phyloP scores from a whole-genome alignment of 208 protist genomes.

The Wallacemonas sp. region DNA sequence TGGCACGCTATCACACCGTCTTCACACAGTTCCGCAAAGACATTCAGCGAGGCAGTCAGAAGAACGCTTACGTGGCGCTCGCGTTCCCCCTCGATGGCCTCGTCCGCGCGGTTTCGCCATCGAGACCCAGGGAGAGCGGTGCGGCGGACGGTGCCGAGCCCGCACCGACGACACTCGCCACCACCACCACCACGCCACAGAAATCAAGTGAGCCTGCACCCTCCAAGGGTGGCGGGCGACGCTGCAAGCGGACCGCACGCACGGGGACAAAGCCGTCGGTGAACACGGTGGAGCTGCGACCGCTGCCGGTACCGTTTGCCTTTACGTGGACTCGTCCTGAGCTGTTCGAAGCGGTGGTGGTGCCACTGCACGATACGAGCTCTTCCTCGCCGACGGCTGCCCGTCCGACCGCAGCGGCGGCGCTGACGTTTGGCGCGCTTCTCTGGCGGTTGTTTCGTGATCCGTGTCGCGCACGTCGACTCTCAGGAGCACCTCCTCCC shows the following conservation, averaged over 20 bases:
- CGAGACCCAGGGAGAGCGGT: no score
- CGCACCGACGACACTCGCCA: no score
- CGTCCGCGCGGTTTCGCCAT: background rate
- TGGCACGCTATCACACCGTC: background rate
- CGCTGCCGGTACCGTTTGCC: no score
- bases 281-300: no score
- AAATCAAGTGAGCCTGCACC: no score
- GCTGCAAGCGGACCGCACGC: no score
- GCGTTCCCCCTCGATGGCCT: background rate
- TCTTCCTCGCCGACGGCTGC: background rate
- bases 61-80: slow-evolving; percentile 4
- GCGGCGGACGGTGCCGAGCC: no score
- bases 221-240: no score
- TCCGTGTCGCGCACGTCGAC: background rate
- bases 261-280: no score
- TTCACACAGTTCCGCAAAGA: background rate
- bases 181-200: no score
- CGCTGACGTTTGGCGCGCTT: background rate
- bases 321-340: no score
- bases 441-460: background rate
- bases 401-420: background rate
- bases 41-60: background rate
- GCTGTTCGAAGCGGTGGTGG: background rate
- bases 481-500: background rate
- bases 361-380: no score